phyloP scores from a whole-genome alignment of 306 rosid species.

The Sicyos baderoa region DNA sequence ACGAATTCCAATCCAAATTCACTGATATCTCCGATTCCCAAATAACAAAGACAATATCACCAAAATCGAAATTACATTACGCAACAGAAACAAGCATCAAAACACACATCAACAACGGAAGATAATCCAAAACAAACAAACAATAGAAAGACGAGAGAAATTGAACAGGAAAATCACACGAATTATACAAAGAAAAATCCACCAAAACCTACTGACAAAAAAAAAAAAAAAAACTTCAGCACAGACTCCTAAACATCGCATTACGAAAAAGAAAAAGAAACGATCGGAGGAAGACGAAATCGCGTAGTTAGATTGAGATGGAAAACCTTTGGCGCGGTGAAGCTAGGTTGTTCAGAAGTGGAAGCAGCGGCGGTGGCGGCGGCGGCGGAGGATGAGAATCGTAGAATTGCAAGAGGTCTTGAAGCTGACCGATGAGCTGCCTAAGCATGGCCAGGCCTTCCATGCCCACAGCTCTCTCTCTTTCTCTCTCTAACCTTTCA shows the following conservation, averaged over 20 bases:
- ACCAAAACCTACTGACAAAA: background rate
- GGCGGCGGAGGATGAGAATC: constrained; percentile 29
- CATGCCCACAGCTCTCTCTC: constrained; percentile 34
- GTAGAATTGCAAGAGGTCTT: constrained; percentile 44
- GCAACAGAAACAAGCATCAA: background rate
- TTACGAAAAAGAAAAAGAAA: background rate
- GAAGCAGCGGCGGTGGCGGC: constrained; percentile 7
- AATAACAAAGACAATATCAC: background rate
- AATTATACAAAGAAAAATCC: background rate
- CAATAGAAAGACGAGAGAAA: background rate
- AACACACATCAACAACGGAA: too few relatives aligned
- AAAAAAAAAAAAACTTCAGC: background rate
- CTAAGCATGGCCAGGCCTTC: constrained; percentile 78
- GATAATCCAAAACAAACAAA: background rate
- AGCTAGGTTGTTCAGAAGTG: constrained; percentile 25
- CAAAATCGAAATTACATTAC: constrained; percentile 8
- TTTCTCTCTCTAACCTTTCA: background rate
- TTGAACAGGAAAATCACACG: background rate
- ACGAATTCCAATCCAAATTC: background rate
- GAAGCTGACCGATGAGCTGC: constrained; percentile 81
- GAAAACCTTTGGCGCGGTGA: constrained; percentile 39
- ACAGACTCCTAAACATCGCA: background rate
- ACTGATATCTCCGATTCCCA: background rate
- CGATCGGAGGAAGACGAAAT: constrained; percentile 25
- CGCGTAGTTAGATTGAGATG: constrained; percentile 12